Base-by-base conservation (phyloP, 2,329 filamentous ascomycete species). In the Neofusicoccum cordaticola region DNA sequence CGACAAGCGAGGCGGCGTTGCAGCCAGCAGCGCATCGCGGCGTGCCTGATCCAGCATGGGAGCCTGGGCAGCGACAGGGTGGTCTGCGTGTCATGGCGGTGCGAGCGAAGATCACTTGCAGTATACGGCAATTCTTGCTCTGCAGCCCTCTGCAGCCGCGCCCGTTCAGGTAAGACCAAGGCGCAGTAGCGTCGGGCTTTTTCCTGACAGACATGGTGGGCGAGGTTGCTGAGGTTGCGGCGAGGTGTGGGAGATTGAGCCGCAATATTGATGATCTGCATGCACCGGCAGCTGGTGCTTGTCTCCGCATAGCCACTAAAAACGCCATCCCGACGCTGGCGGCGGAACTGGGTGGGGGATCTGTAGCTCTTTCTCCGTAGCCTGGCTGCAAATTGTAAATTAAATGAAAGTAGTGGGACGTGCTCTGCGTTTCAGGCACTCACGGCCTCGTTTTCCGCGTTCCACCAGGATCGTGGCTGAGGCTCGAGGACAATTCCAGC, bases 201-300 rank as follows among this genome's bases (percentile, higher is more conserved):
- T 60, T 37, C 42, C 8, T 37, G 42, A 47, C 56, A 60, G 56
- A 12, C 42, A 58, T 58, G 53, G 41, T 31, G 1, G 27, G 27
- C 27, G 27, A 31, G 27, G 27, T 31, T 31, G 27, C 27, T 31
- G 27, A 13, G 37, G 37, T 6, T 44, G 37, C 50, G 42, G 51
- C 39, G 41, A 34, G 53, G 53, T 35, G 56, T 17, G 41, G 9
- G 39, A 60, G 56, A 37, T 34, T 45, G 56, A 60, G 56, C 56
- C 56, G 56, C 56, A 60, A 47, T 60, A 60, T 60, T 60, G 56
- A 60, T 35, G 56, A 60, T 60, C 56, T 47, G 56, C 56, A 37
- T 60, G 27, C n/a, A 4, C 37, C 34, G 17, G 17, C 35, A 6
- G 37, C 19, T 22, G 22, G 22, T 22, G 22, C 22, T 22, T 22